Conservation (phyloP, 1,284 basidiomycete species). For the Exobasidium rhododendri region DNA sequence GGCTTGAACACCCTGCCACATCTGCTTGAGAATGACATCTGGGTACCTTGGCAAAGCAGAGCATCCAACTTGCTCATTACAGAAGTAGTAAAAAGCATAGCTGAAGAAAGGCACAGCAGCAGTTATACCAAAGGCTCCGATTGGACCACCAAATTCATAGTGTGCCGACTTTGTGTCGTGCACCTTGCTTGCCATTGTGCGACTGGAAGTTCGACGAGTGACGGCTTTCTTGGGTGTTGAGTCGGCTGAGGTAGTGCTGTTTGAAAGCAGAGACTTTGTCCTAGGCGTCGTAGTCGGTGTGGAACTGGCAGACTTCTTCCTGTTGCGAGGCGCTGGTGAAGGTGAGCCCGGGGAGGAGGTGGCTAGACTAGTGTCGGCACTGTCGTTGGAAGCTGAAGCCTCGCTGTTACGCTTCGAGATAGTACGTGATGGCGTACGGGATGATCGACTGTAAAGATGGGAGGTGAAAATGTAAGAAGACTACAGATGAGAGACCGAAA, state of each 20-base stretch:
- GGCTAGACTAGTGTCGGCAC: slow-evolving; percentile 1
- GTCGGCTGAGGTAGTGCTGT: background rate
- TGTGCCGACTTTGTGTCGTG: slow-evolving; percentile 56
- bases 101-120: slow-evolving; percentile 69
- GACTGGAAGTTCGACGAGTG: slow-evolving; percentile 3
- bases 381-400: background rate
- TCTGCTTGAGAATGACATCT: slow-evolving; percentile 22
- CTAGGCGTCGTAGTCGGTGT: background rate
- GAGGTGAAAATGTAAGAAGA: background rate
- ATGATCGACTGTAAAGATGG: slow-evolving; percentile 4
- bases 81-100: slow-evolving; percentile 80
- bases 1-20: slow-evolving; percentile 27
- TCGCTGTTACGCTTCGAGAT: background rate
- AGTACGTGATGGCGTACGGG: slow-evolving; percentile 1
- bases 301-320: background rate
- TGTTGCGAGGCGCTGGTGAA: background rate
- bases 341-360: background rate
- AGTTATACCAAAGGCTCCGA: slow-evolving; percentile 72
- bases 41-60: slow-evolving; percentile 30
- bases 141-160: slow-evolving; percentile 83
- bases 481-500: too few relatives aligned
- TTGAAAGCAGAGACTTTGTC: slow-evolving; percentile 4
- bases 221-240: background rate
- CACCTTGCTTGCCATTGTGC: background rate
- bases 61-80: slow-evolving; percentile 64